phyloP scores from a whole-genome alignment of 495 filamentous ascomycete species.

The Neurospora sp. region DNA sequence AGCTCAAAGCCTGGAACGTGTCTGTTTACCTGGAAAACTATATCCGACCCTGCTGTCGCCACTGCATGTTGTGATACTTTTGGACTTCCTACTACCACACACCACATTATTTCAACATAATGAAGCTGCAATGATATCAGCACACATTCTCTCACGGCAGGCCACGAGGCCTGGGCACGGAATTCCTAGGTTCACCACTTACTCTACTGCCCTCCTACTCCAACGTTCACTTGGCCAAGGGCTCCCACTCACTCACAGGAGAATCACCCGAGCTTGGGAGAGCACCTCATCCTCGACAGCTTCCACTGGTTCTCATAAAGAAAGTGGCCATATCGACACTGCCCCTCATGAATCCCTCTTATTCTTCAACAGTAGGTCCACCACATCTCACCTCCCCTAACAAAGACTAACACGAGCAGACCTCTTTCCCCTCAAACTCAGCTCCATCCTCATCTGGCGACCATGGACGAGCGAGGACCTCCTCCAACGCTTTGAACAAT shows the following conservation, averaged over 20 bases:
- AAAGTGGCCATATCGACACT: not conserved
- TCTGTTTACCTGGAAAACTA: not conserved
- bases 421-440: constrained; percentile 70
- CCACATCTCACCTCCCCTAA: not conserved
- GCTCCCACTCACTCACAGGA: not conserved
- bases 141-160: constrained; percentile 9
- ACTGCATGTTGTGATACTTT: not conserved
- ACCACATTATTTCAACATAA: not conserved
- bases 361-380: not conserved
- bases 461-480: constrained; percentile 47
- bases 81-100: not conserved
- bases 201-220: not conserved
- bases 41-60: not conserved
- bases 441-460: constrained; percentile 51
- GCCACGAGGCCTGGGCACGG: constrained; percentile 1
- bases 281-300: not conserved
- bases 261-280: not conserved
- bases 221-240: not conserved
- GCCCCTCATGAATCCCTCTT: not conserved
- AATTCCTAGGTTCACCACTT: not conserved
- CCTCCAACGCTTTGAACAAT: constrained; percentile 52
- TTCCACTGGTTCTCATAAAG: not conserved
- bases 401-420: not conserved
- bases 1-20: not conserved
- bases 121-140: constrained; percentile 15